phyloP scores from a whole-genome alignment of 1,139 yeast species.

The Suhomyces anneliseae region DNA sequence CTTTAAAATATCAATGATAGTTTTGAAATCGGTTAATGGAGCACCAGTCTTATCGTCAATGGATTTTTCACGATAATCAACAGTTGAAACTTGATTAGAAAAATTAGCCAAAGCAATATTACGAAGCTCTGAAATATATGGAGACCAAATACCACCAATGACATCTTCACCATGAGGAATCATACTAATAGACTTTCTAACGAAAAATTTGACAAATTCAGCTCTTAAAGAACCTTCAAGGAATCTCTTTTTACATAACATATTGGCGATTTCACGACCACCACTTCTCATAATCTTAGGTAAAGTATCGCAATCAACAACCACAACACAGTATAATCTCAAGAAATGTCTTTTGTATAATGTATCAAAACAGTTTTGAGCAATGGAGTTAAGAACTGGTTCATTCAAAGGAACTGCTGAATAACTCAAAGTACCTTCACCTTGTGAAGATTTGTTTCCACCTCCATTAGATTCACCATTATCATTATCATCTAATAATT shows the following conservation, averaged over 20 bases:
- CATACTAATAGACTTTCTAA: constrained; percentile 63
- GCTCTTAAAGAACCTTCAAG: constrained; percentile 75
- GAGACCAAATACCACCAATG: constrained; percentile 84
- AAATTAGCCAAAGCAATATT: constrained; percentile 44
- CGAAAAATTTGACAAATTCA: constrained; percentile 78
- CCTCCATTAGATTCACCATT: constrained; percentile 12
- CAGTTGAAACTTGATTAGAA: constrained; percentile 62
- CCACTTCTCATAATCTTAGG: constrained; percentile 87
- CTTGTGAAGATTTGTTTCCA: constrained; percentile 11
- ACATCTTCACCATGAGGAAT: constrained; percentile 79
- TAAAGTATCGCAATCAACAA: constrained; percentile 77
- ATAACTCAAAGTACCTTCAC: constrained; percentile 17
- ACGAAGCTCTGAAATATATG: constrained; percentile 61
- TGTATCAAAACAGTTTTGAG: constrained; percentile 71
- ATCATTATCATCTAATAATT: constrained; percentile 25
- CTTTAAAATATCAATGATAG: constrained; percentile 72
- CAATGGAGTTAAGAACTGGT: constrained; percentile 66
- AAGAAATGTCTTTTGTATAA: constrained; percentile 71
- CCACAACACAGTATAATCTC: constrained; percentile 76
- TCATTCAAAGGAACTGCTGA: constrained; percentile 51
- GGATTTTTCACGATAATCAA: constrained; percentile 74
- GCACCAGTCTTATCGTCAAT: constrained; percentile 77
- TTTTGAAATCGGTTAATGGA: constrained; percentile 68
- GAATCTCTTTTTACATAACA: constrained; percentile 82
- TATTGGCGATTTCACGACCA: constrained; percentile 87